Evolutionary conservation across 1,284 basidiomycete species (phyloP), one percentile per base, ranked within the genome.

Genomic region (Flammula alnicola): DNA sequence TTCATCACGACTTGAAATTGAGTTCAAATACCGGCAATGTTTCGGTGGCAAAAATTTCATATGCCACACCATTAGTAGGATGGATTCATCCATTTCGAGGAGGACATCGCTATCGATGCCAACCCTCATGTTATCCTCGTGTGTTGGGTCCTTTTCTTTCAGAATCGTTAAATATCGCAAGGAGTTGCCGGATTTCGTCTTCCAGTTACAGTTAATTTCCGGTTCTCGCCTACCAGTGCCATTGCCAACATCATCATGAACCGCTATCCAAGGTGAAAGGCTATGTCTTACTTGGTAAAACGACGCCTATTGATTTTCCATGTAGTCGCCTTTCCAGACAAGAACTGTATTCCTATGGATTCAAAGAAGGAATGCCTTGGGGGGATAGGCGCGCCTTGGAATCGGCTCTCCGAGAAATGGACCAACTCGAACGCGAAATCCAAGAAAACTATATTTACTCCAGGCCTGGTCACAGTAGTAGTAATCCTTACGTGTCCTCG

Each of bases 311-410:
- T 31, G 17, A 10, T 37, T 40, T 45, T 25, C 14, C 32, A 25
- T 41, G 31, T 29, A 55, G 53, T 41, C 51, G 43, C n/a, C 29
- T 55, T 20, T 53, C 55, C 12, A 56, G 53, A 30, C 40, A 49
- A 17, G 43, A 53, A n/a, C 31, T 56, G 27, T 55, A 59, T 31
- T 55, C 55, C 1, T 53, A 59, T 47, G 57, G 57, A 19, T 57
- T 54, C 42, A 53, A 49, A 54, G 57, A 56, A 47, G 55, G 50
- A 16, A 44, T 53, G 22, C 49, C 44, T 3, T 58, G 56, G 56
- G 51, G 41, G 33, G 53, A 57, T 41, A 52, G 53, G 17, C 52
- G 52, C n/a, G 37, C 48, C 23, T 26, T 56, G 17, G 52, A 55
- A 35, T 48, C 52, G 11, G 52, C 57, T 37, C 51, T 55, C 14